phyloP scores from a whole-genome alignment of 2,329 filamentous ascomycete genomes.

The Fusarium musae region DNA sequence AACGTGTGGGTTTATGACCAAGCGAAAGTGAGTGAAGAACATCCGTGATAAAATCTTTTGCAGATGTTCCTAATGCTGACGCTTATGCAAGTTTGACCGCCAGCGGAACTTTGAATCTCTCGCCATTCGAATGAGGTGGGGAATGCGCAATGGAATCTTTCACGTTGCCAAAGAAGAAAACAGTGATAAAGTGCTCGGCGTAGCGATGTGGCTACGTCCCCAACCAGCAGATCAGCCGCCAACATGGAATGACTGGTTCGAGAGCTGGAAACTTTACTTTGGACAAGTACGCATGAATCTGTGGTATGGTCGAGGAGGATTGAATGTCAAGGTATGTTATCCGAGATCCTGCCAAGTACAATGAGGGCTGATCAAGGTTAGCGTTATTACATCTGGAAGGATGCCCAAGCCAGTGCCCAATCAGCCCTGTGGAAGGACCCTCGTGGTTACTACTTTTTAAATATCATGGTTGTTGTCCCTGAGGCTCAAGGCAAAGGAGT shows the following conservation, averaged over 20 bases:
- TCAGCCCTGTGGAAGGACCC: conserved; percentile 71
- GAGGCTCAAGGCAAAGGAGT: conserved; percentile 74
- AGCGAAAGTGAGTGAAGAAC: conserved; percentile 53
- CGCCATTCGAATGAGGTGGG: conserved; percentile 74
- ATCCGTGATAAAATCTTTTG: fast-evolving
- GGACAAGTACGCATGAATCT: conserved; percentile 75
- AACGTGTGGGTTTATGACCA: conserved; percentile 73
- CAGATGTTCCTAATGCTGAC: fast-evolving
- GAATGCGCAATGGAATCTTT: conserved; percentile 75
- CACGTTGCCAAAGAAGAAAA: conserved; percentile 73
- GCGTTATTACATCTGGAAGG: conserved; percentile 80
- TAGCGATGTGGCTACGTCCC: conserved; percentile 78
- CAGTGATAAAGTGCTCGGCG: conserved; percentile 68
- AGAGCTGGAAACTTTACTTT: conserved; percentile 73
- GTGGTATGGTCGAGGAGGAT: conserved; percentile 73
- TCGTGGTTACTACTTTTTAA: conserved; percentile 79
- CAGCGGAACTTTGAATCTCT: conserved; percentile 71
- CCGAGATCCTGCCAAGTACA: fast-evolving
- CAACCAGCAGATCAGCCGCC: conserved; percentile 57
- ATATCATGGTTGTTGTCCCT: conserved; percentile 76
- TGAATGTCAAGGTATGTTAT: conserved; percentile 64
- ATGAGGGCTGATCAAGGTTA: conserved; percentile 25
- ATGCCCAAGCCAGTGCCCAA: conserved; percentile 70
- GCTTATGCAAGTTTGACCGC: conserved; percentile 61
- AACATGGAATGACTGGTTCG: conserved; percentile 71